phyloP scores from a whole-genome alignment of 345 rosid species.

The Rhodamnia rubescens region DNA sequence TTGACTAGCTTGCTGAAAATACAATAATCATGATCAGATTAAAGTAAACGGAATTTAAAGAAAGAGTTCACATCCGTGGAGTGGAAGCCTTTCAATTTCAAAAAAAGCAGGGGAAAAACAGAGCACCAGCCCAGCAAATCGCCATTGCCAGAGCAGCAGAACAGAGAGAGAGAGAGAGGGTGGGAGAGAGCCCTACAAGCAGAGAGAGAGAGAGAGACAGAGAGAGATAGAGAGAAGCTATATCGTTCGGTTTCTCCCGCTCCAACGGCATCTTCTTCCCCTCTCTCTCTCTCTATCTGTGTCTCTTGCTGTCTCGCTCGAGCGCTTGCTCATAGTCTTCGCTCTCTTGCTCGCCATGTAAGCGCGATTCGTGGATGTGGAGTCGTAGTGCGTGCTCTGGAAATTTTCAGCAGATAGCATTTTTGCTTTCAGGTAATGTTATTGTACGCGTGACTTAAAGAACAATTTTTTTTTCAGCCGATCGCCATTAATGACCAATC shows the following conservation, averaged over 20 bases:
- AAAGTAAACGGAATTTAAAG: not conserved
- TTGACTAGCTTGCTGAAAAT: not conserved
- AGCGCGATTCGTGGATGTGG: not conserved
- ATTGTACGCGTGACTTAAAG: not conserved
- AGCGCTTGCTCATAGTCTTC: not conserved
- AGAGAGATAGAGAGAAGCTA: not conserved
- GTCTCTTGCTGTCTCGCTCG: not conserved
- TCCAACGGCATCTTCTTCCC: slow-evolving; percentile 3
- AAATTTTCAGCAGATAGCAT: not conserved
- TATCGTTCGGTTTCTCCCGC: not conserved
- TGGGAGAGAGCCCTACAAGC: not conserved
- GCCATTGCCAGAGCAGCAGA: not conserved
- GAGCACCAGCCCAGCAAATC: not conserved
- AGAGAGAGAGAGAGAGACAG: not conserved
- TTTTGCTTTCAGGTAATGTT: not conserved
- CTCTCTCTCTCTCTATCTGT: slow-evolving; percentile 1
- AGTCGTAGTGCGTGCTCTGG: not conserved
- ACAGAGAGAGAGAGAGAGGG: slow-evolving; percentile 1
- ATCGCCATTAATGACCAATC: not conserved
- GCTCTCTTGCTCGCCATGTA: not conserved
- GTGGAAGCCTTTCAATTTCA: not conserved
- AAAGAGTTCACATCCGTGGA: not conserved
- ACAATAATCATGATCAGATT: not conserved
- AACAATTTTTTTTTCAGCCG: not conserved
- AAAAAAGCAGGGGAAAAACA: not conserved